Evolutionary conservation across 805 yeast species (phyloP), one percentile per base, ranked within the genome.

Genomic region (Suhomyces sp.): DNA sequence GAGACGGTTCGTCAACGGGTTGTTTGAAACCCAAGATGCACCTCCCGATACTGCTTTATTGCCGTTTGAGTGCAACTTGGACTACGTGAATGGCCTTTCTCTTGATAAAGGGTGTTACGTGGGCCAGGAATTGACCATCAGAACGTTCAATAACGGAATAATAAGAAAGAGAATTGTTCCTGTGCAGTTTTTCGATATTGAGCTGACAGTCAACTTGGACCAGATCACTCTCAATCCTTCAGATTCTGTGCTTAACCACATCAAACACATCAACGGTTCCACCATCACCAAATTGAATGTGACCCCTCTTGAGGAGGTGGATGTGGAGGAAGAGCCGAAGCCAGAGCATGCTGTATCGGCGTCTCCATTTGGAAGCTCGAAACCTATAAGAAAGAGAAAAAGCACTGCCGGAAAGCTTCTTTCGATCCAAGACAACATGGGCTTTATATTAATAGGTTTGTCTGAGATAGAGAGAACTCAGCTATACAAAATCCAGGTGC

Each of bases 51-150:
- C 58, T 2, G 61, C 68, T 3, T 55, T 76, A 10, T 71, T 94
- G 3, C 99, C 99, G 1, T 79, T 94, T 60, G 98, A 94, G 60
- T 77, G 82, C 54, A 89, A 90, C 65, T 72, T 92, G 58, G 99
- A 94, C 68, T 83, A 80, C 60, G 82, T 83, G 71, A 86, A 88
- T 58, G 96, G 93, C 0, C 77, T 94, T 12, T 90, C 93, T 50
- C 82, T 86, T 49, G 86, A 90, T 57, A 94, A 94, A 68, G 99
- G 99, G 1, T 94, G 99, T 66, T 94, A 94, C 62, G 86, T 90
- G 13, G 99, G 99, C 1, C 99, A 94, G 69, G 99, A 94, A 66
- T 75, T 94, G 49, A 92, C 97, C 0, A 90, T 92, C 15, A 80
- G 99, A 61, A 87, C 97, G 0, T 86, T 80, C 63, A 89, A 88